Base-by-base conservation (phyloP, 768 basidiomycete genomes). In the Phanerodontia chrysosporium region DNA sequence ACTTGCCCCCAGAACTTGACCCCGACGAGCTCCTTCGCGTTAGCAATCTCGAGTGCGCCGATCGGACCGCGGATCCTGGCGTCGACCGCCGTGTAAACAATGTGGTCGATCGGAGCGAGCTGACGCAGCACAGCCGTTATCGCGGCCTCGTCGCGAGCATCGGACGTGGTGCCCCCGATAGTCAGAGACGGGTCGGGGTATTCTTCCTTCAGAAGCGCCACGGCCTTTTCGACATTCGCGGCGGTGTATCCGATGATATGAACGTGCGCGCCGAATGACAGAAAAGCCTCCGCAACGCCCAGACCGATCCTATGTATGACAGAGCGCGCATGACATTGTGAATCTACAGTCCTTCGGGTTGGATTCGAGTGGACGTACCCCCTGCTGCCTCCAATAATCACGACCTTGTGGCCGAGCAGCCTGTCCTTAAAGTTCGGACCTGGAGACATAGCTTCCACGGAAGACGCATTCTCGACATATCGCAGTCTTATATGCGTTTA, bases 1-100 rank as follows among this genome's bases (percentile, higher is more conserved):
- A 51, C 49, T n/a, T 51, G 49, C 7, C 49, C 49, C 49, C 49
- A 51, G 29, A 51, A 51, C 49, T 51, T 51, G 7, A 51, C 49
- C n/a, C 49, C 49, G 27, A 51, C 6, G 22, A 51, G 49, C 3
- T 51, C 49, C 28, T 32, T 51, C 14, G 49, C 49, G 21, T 51
- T n/a, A 6, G 49, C 49, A n/a, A 51, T 51, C 13, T 51, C 30
- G 28, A 51, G 28, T 3, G 28, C 28, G n/a, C 49, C 29, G 29
- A 51, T 51, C 2, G 49, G 49, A 10, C 49, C 49, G 13, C 49
- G 49, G 29, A 51, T 51, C 18, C 49, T 22, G 2, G 49, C 27
- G 27, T 51, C 49, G 27, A 51, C 49, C 18, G 49, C 49, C 3
- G 49, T 51, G n/a, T 51, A 51, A 5, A 51, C 49, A n/a, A 51